A percentile compares a stretch with the other conserved stretches of the same genome.
Conservation (phyloP, 306 rosid species). For the Inga oerstediana region DNA sequence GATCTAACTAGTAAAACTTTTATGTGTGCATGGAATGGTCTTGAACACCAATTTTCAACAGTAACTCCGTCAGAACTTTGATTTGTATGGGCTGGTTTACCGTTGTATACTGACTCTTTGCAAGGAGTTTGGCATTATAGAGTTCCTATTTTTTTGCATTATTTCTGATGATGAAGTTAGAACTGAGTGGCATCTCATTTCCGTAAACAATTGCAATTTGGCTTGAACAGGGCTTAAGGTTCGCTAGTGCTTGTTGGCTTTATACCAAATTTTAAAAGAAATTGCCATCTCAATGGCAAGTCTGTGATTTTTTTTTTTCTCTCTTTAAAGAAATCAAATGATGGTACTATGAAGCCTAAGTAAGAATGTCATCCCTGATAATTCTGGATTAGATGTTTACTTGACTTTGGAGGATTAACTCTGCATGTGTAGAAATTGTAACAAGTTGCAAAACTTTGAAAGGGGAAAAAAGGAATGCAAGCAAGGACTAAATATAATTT, state of each 20-base stretch:
- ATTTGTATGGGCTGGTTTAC: not conserved
- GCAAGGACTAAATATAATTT: not conserved
- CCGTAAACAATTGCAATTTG: not conserved
- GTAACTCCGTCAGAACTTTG: not conserved
- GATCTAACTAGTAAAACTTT: not conserved
- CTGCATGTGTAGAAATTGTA: not conserved
- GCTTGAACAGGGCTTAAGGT: not conserved
- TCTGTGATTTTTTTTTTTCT: not conserved
- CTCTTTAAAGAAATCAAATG: not conserved
- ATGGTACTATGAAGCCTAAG: not conserved
- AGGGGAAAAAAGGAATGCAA: not conserved
- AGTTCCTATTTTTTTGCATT: not conserved
- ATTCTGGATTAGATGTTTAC: not conserved
- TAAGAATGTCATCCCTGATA: not conserved
- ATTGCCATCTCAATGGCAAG: not conserved
- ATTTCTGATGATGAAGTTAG: not conserved
- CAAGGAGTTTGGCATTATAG: not conserved
- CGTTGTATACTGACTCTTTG: not conserved
- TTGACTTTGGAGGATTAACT: not conserved
- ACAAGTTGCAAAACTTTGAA: not conserved
- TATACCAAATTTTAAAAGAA: not conserved
- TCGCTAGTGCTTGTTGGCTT: not conserved
- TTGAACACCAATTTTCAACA: not conserved
- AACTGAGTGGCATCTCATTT: not conserved
- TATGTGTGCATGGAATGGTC: not conserved